These are phyloP conservation scores for Pseudogymnoascus pannorum DNA, from an alignment of 2,329 filamentous ascomycete species.

Conservation along the genomic window DNA sequence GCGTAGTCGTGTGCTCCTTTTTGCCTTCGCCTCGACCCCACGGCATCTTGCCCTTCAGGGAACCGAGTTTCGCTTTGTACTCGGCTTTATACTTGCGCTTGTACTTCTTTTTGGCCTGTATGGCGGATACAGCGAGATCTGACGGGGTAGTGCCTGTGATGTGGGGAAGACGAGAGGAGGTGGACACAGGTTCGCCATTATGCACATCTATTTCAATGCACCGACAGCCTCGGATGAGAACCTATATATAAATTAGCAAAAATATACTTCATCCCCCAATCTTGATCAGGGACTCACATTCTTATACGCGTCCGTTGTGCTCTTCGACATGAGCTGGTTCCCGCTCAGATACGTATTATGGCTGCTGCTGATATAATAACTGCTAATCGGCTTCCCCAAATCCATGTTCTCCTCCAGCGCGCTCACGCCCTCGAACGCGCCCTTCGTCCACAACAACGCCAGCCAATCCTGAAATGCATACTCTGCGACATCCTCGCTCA, in stretches of 20 bases:
- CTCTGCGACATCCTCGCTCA: constrained; percentile 20
- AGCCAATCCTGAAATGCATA: constrained; percentile 30
- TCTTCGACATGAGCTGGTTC: constrained; percentile 73
- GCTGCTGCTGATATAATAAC: constrained; percentile 91
- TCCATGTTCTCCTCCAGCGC: constrained; percentile 21
- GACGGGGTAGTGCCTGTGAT: not conserved
- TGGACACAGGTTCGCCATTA: constrained; percentile 50
- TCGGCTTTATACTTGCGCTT: constrained; percentile 25
- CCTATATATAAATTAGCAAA: constrained; percentile 35
- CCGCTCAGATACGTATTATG: constrained; percentile 91
- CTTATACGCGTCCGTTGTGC: constrained; percentile 71
- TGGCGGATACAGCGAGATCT: not conserved
- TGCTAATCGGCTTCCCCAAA: constrained; percentile 34
- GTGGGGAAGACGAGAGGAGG: not conserved
- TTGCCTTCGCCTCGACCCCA: constrained; percentile 9
- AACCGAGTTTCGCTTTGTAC: constrained; percentile 23
- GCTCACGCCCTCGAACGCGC: constrained; percentile 24
- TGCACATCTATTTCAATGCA: constrained; percentile 95
- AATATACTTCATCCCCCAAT: not conserved
- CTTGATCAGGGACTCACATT: constrained; percentile 44
- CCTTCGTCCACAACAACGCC: constrained; percentile 23
- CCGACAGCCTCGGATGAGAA: constrained; percentile 69
- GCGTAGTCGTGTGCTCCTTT: not conserved
- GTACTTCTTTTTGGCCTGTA: not conserved
- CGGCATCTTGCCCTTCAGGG: constrained; percentile 15